Conservation (phyloP, 305 asterid genomes). For the Galium porrigens region DNA sequence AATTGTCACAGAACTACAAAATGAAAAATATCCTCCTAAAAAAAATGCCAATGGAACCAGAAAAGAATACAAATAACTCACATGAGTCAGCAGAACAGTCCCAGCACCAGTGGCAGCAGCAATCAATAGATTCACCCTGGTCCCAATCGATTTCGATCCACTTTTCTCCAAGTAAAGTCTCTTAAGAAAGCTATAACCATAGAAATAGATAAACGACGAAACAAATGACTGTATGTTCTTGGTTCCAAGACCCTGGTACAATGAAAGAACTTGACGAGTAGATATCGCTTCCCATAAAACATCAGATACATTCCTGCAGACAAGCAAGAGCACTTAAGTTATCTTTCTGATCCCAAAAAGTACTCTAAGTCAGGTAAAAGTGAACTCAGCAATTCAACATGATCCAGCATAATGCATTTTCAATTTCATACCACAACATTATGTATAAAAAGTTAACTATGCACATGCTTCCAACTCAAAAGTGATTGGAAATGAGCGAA, state of each 20-base stretch:
- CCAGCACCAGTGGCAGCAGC: conserved; percentile 81
- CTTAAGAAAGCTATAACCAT: conserved; percentile 77
- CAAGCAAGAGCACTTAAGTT: conserved; percentile 15
- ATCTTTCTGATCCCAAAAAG: neutral
- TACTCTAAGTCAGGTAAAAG: neutral
- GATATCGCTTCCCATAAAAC: conserved; percentile 86
- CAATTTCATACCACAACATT: neutral
- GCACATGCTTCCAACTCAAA: neutral
- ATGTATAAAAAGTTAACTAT: neutral
- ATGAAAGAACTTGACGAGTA: conserved; percentile 41
- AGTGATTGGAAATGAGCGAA: neutral
- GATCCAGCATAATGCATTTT: neutral
- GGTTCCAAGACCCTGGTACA: conserved; percentile 82
- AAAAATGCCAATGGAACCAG: conserved; percentile 3
- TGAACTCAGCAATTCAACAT: neutral
- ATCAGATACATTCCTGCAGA: conserved; percentile 62
- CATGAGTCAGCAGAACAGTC: conserved; percentile 65
- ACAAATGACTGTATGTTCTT: conserved; percentile 77
- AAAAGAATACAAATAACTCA: conserved; percentile 19
- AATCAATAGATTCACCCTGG: conserved; percentile 64
- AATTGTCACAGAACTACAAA: neutral
- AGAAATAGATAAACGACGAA: conserved; percentile 71
- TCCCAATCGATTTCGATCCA: conserved; percentile 63
- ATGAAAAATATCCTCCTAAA: neutral
- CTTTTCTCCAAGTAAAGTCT: conserved; percentile 54